A percentile compares a stretch with the other conserved stretches of the same genome.
These are phyloP conservation scores for Datisca glomerata DNA, from an alignment of 306 rosid genomes.

Conservation along the genomic window DNA sequence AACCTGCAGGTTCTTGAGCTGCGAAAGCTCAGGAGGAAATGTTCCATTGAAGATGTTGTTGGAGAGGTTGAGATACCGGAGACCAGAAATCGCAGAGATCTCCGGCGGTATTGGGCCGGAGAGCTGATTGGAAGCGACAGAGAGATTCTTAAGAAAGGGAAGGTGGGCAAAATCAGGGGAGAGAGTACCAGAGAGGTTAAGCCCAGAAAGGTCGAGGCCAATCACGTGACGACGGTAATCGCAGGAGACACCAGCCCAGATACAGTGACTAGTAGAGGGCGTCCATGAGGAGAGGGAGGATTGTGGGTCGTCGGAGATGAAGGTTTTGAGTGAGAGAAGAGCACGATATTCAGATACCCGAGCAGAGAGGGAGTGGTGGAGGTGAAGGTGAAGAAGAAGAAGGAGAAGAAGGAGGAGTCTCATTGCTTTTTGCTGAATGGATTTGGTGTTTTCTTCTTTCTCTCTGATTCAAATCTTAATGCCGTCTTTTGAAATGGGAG, in stretches of 20 bases:
- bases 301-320: constrained; percentile 40
- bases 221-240: constrained; percentile 54
- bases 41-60: constrained; percentile 65
- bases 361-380: constrained; percentile 9
- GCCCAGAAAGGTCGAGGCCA: constrained; percentile 45
- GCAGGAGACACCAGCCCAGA: constrained; percentile 61
- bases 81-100: constrained; percentile 40
- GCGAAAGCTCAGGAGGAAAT: constrained; percentile 46
- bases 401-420: constrained; percentile 15
- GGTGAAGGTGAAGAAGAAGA: constrained; percentile 14
- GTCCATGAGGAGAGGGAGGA: constrained; percentile 58
- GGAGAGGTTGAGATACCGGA: constrained; percentile 64
- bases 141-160: constrained; percentile 41
- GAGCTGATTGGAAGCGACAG: constrained; percentile 39
- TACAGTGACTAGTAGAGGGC: constrained; percentile 39
- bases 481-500: no score
- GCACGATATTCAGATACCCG: constrained; percentile 42
- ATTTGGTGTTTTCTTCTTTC: no score
- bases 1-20: constrained; percentile 38
- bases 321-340: constrained; percentile 46
- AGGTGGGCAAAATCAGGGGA: constrained; percentile 41
- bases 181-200: constrained; percentile 47
- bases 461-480: no score
- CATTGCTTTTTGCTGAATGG: neutral
- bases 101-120: constrained; percentile 54